Evolutionary conservation across 225 moss, liverwort and hornwort genomes (phyloP).

Genomic region (Pseudoscleropodium purum): DNA sequence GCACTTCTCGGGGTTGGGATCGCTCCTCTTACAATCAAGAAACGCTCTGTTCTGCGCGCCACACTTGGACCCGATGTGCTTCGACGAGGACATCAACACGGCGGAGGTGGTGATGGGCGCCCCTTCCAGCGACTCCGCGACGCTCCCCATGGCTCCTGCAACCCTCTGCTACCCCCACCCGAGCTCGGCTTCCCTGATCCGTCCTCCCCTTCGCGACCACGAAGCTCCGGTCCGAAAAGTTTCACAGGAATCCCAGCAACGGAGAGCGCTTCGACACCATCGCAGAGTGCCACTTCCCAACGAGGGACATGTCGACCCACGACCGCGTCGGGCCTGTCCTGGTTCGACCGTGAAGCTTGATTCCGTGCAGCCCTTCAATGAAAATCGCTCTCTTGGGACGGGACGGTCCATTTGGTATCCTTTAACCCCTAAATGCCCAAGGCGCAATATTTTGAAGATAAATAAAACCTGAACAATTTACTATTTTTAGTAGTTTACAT

Average conservation of each 20-base stretch:
- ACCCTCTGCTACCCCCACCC: background rate
- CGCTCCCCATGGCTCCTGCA: constrained; percentile 18
- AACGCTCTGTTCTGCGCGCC: constrained; percentile 81
- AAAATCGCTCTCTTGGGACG: background rate
- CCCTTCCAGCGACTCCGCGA: constrained; percentile 15
- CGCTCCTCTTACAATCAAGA: constrained; percentile 77
- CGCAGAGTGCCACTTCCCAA: background rate
- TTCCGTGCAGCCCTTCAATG: background rate
- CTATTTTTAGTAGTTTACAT: no score
- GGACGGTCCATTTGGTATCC: background rate
- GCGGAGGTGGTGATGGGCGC: constrained; percentile 80
- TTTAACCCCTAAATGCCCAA: no score
- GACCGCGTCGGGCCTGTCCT: background rate
- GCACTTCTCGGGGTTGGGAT: constrained; percentile 84
- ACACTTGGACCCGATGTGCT: constrained; percentile 74
- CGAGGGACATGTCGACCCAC: background rate
- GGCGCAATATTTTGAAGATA: no score
- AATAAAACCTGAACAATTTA: no score
- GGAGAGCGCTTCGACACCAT: background rate
- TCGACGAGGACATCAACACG: constrained; percentile 77
- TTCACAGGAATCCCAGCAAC: background rate
- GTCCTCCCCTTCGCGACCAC: background rate
- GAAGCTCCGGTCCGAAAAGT: background rate
- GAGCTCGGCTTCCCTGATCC: background rate
- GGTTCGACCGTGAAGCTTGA: background rate